Percentiles rank a stretch among this genome's conserved stretches.
Conservation (phyloP, 768 basidiomycete species). For the Russula griseocarnosa region DNA sequence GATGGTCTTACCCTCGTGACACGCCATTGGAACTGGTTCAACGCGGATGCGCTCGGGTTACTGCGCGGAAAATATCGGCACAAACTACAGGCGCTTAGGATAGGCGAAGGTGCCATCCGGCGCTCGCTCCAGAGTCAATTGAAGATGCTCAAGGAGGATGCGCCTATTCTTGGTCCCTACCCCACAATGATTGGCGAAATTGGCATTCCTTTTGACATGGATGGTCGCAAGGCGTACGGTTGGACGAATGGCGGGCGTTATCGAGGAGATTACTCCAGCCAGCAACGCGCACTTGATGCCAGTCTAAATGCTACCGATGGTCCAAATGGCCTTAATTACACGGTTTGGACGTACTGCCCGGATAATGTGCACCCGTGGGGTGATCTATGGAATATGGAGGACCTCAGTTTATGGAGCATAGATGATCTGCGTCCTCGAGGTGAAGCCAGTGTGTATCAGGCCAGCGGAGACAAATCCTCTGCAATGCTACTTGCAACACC, state of each 20-base stretch:
- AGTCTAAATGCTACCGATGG: slow-evolving; percentile 79
- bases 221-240: slow-evolving; percentile 79
- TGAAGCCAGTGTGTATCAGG: slow-evolving; percentile 32
- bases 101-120: slow-evolving; percentile 83
- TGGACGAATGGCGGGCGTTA: slow-evolving; percentile 62
- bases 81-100: slow-evolving; percentile 64
- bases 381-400: slow-evolving; percentile 96
- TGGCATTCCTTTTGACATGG: slow-evolving; percentile 93
- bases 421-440: slow-evolving; percentile 54
- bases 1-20: slow-evolving; percentile 93
- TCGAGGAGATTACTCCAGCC: slow-evolving; percentile 69
- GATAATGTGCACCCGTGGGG: slow-evolving; percentile 87
- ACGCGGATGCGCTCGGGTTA: slow-evolving; percentile 92
- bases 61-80: slow-evolving; percentile 75
- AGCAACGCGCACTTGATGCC: slow-evolving; percentile 85
- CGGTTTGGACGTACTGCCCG: slow-evolving; percentile 84
- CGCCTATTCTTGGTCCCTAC: slow-evolving; percentile 59
- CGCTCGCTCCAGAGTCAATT: slow-evolving; percentile 80
- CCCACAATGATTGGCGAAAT: slow-evolving; percentile 96
- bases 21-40: slow-evolving; percentile 91
- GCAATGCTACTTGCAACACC: slow-evolving; percentile 39
- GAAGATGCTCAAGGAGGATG: slow-evolving; percentile 70
- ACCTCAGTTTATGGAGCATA: slow-evolving; percentile 80
- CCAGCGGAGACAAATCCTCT: slow-evolving; percentile 38
- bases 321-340: slow-evolving; percentile 67